phyloP scores from a whole-genome alignment of 768 basidiomycete species.

The Lactarius trivialis region DNA sequence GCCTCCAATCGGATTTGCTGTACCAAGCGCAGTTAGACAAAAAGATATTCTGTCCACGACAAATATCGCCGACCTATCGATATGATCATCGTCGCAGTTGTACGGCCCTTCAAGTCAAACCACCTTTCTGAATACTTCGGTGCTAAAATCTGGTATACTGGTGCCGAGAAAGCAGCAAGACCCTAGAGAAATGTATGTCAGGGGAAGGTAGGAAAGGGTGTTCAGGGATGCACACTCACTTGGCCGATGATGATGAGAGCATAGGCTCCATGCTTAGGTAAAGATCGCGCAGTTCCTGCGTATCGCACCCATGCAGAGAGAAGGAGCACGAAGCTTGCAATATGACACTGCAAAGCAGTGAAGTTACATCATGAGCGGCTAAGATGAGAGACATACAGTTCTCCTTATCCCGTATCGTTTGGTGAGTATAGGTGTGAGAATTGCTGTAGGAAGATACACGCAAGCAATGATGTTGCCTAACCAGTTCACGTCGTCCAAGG shows the following conservation, averaged over 20 bases:
- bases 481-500: conserved; percentile 73
- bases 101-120: conserved; percentile 72
- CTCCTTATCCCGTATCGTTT: conserved; percentile 53
- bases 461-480: conserved; percentile 61
- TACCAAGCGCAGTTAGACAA: background rate
- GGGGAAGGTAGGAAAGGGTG: background rate
- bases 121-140: conserved; percentile 79
- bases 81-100: conserved; percentile 67
- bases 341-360: conserved; percentile 45
- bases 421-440: conserved; percentile 52
- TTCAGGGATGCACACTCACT: conserved; percentile 33
- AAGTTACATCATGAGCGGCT: too few species aligned
- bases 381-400: conserved; percentile 44
- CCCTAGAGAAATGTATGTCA: conserved; percentile 34
- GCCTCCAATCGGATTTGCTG: conserved; percentile 69
- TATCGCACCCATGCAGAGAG: conserved; percentile 73
- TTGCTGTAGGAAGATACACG: conserved; percentile 55
- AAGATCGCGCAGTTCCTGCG: conserved; percentile 53
- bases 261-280: conserved; percentile 50
- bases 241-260: conserved; percentile 66
- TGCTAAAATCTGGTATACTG: conserved; percentile 69
- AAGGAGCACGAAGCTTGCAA: conserved; percentile 48
- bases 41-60: background rate
- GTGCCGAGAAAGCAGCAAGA: conserved; percentile 58
- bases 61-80: conserved; percentile 33